Evolutionary conservation across 140 eudicot genomes (phyloP).

Genomic region (Erigeron philadelphicus): DNA sequence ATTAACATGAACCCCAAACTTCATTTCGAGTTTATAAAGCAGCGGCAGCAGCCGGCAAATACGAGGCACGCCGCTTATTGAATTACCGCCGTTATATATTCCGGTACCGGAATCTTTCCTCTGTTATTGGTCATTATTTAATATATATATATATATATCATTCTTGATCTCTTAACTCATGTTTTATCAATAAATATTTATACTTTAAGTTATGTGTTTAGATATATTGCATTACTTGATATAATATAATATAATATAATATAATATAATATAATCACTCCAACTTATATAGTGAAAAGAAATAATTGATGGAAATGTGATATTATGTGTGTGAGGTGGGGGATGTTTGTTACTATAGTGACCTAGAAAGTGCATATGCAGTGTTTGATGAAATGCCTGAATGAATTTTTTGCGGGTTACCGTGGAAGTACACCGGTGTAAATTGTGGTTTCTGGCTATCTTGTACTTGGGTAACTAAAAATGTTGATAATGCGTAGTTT

Average conservation of each 20-base stretch:
- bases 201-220: neutral
- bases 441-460: neutral
- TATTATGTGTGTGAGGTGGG: neutral
- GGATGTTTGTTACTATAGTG: neutral
- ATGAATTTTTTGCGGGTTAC: neutral
- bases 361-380: neutral
- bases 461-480: neutral
- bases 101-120: neutral
- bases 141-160: no score
- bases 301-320: neutral
- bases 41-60: conserved; percentile 8
- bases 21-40: conserved; percentile 11
- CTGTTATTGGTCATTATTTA: neutral
- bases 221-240: neutral
- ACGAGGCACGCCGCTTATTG: conserved; percentile 2
- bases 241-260: neutral
- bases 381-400: conserved; percentile 15
- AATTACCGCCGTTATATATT: neutral
- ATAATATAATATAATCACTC: neutral
- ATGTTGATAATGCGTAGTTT: neutral
- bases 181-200: neutral
- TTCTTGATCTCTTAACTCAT: neutral
- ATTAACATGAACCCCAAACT: neutral
- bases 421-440: neutral
- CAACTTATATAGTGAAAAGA: neutral